phyloP scores from a whole-genome alignment of 345 rosid species.

The Brassica juncea region DNA sequence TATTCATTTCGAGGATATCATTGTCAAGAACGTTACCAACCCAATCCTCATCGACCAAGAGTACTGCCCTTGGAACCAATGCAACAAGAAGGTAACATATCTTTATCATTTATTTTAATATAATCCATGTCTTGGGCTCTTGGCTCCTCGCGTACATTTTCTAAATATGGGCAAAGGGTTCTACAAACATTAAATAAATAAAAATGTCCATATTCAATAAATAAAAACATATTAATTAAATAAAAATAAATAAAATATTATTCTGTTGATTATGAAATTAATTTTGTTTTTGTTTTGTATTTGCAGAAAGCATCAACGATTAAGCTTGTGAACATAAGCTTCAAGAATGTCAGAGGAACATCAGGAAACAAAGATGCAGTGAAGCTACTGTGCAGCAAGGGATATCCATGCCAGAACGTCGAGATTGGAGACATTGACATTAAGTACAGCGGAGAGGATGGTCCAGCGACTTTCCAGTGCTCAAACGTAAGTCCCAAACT shows the following conservation, averaged over 20 bases:
- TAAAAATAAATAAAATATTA: too few relatives aligned
- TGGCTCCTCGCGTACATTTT: background rate
- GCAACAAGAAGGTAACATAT: constrained; percentile 33
- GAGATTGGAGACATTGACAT: constrained; percentile 45
- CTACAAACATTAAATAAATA: too few relatives aligned
- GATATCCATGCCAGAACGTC: constrained; percentile 47
- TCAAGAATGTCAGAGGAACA: constrained; percentile 55
- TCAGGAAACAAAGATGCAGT: constrained; percentile 46
- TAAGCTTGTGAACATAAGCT: constrained; percentile 48
- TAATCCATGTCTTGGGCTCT: background rate
- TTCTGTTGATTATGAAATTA: background rate
- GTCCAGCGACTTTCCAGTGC: constrained; percentile 44
- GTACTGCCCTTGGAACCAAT: constrained; percentile 44
- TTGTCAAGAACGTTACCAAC: constrained; percentile 31
- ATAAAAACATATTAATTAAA: too few relatives aligned
- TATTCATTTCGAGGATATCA: constrained; percentile 35
- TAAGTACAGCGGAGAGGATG: constrained; percentile 40
- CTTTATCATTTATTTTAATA: background rate
- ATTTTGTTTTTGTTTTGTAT: background rate
- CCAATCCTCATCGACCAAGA: constrained; percentile 43
- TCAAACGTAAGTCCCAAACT: constrained; percentile 47
- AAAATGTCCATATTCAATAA: too few relatives aligned
- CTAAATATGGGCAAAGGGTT: too few relatives aligned
- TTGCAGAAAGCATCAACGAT: constrained; percentile 44
- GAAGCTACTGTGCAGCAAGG: constrained; percentile 53